Evolutionary conservation across 495 filamentous ascomycete species (phyloP).

Genomic region (Penicillium canescens): DNA sequence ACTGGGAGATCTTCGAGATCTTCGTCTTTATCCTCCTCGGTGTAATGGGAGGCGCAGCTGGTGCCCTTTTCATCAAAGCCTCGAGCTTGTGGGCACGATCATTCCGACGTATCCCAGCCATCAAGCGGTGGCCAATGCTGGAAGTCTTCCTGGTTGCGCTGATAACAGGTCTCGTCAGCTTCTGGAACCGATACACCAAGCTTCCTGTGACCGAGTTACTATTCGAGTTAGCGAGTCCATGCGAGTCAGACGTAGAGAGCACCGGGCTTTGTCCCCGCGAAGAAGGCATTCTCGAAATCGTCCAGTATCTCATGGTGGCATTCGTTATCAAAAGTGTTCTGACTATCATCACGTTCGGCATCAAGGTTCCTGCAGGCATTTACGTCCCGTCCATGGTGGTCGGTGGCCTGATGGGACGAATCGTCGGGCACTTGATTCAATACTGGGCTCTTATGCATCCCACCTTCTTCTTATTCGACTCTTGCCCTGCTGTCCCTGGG

Average conservation of each 20-base stretch:
- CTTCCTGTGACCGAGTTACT: conserved; percentile 87
- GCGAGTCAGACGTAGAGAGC: conserved; percentile 58
- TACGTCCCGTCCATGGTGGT: conserved; percentile 99
- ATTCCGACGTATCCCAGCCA: conserved; percentile 76
- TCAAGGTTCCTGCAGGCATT: conserved; percentile 94
- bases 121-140: conserved; percentile 81
- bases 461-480: conserved; percentile 67
- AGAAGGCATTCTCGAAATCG: conserved; percentile 70
- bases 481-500: conserved; percentile 66
- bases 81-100: conserved; percentile 83
- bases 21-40: conserved; percentile 82
- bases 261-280: conserved; percentile 76
- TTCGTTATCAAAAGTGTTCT: conserved; percentile 89
- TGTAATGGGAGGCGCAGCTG: conserved; percentile 77
- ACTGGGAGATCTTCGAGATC: conserved; percentile 95
- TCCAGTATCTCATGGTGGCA: conserved; percentile 69
- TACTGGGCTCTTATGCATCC: conserved; percentile 76
- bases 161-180: conserved; percentile 79
- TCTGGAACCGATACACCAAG: conserved; percentile 92
- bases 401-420: conserved; percentile 87
- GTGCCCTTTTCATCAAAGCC: conserved; percentile 96
- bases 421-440: conserved; percentile 85
- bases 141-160: conserved; percentile 89
- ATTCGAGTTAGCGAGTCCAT: conserved; percentile 87
- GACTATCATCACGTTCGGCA: conserved; percentile 87